phyloP scores from a whole-genome alignment of 805 yeast genomes.

The Yamadazyma ubonensis region DNA sequence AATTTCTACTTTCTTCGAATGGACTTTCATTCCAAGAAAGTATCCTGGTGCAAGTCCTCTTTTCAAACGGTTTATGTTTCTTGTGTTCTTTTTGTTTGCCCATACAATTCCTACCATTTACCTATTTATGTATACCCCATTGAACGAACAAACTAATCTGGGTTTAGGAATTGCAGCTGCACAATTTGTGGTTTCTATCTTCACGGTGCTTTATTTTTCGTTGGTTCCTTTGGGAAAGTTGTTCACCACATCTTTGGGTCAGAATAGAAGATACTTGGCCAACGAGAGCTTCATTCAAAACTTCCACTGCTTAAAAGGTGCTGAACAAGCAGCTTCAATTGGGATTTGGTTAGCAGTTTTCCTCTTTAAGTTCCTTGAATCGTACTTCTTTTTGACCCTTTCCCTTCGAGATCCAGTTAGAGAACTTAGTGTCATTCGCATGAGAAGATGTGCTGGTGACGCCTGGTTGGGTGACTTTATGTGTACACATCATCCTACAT shows the following conservation, averaged over 20 bases:
- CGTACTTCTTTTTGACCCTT: slow-evolving; percentile 73
- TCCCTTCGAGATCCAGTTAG: slow-evolving; percentile 73
- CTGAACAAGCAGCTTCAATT: slow-evolving; percentile 59
- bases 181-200: slow-evolving; percentile 56
- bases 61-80: slow-evolving; percentile 43
- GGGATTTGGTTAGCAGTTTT: slow-evolving; percentile 71
- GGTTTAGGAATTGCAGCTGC: slow-evolving; percentile 49
- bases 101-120: slow-evolving; percentile 53
- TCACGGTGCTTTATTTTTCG: slow-evolving; percentile 56
- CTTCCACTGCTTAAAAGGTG: slow-evolving; percentile 51
- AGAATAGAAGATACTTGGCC: slow-evolving; percentile 48
- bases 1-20: slow-evolving; percentile 56
- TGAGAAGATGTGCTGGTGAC: slow-evolving; percentile 64
- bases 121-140: slow-evolving; percentile 41
- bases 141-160: slow-evolving; percentile 26
- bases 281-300: slow-evolving; percentile 60
- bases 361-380: slow-evolving; percentile 66
- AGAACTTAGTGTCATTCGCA: slow-evolving; percentile 57
- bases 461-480: slow-evolving; percentile 48
- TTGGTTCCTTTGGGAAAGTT: slow-evolving; percentile 60
- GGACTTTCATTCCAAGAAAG: slow-evolving; percentile 62
- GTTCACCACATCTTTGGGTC: slow-evolving; percentile 31
- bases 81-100: slow-evolving; percentile 42
- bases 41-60: slow-evolving; percentile 74
- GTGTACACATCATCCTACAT: slow-evolving; percentile 56